phyloP scores from a whole-genome alignment of 1,284 basidiomycete genomes.

The Cutaneotrichosporon dermatis region DNA sequence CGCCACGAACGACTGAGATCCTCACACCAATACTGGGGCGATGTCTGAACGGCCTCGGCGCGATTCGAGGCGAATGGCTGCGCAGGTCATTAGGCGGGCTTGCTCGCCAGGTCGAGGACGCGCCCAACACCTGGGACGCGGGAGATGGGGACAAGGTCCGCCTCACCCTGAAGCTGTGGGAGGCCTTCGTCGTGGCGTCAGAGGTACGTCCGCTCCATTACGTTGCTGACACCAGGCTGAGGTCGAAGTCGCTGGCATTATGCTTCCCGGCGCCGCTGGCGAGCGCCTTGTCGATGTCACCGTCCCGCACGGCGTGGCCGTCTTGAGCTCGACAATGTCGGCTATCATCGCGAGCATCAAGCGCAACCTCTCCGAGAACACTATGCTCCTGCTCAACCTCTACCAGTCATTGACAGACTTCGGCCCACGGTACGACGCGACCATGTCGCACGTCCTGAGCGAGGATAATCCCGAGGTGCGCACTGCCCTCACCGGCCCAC shows the following conservation, averaged over 20 bases:
- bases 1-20: constrained; percentile 28
- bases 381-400: constrained; percentile 43
- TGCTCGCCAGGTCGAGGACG: constrained; percentile 31
- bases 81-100: constrained; percentile 23
- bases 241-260: constrained; percentile 32
- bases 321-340: constrained; percentile 27
- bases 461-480: constrained; percentile 22
- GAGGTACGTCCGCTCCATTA: constrained; percentile 29
- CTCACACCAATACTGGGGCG: constrained; percentile 29
- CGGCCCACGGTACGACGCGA: constrained; percentile 31
- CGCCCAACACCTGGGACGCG: constrained; percentile 35
- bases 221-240: constrained; percentile 35
- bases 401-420: constrained; percentile 33
- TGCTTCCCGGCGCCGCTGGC: constrained; percentile 37
- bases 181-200: constrained; percentile 32
- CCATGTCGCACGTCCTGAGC: constrained; percentile 22
- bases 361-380: constrained; percentile 33
- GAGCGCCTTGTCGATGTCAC: constrained; percentile 28
- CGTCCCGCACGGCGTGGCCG: constrained; percentile 21
- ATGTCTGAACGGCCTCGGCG: constrained; percentile 24
- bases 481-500: constrained; percentile 17
- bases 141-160: constrained; percentile 35
- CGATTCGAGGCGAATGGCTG: constrained; percentile 37
- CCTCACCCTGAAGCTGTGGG: constrained; percentile 30
- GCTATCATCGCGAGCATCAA: constrained; percentile 39